Evolutionary conservation across 1,139 yeast species (phyloP), one percentile per base, ranked within the genome.

Genomic region (Suhomyces bokatorum): DNA sequence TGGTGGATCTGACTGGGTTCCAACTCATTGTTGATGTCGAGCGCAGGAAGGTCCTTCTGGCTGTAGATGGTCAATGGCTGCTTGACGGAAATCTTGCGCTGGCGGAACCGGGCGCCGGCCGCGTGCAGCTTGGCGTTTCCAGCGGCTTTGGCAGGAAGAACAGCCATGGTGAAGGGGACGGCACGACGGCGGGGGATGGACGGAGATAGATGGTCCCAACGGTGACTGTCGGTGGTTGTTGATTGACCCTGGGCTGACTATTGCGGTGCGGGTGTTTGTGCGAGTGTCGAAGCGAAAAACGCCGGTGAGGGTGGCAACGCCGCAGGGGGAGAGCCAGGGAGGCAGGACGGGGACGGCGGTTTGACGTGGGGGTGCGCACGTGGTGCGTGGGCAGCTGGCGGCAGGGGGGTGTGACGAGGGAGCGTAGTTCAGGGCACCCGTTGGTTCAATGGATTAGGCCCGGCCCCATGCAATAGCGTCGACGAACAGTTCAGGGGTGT

Each of bases 81-180:
- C 63, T 89, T 90, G 45, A 89, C 95, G 45, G 95, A 85, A 55
- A 90, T 89, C 68, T 90, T 90, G 51, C 97, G 78, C 70, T 90
- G 96, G 52, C 97, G 81, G 66, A 89, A 88, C 52, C 96, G 73
- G 40, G 93, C 88, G 40, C 83, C 81, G 32, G 77, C 67, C 33
- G 73, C 58, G 41, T 70, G 58, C 53, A 62, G 75, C 44, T 58
- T 63, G 44, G 70, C 64, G 41, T 60, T 67, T 44, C 69, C 64
- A 37, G 63, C 53, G 43, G 59, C 64, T 43, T 52, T 53, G 30
- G 56, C 54, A 39, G 58, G 57, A 35, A 51, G 52, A 8, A 52
- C 51, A 40, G 58, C 57, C 58, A 55, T 54, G 32, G 14, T 39
- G 26, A 15, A 31, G 42, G 32, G 31, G 42, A 41, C 44, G 33